Evolutionary conservation across 2,329 filamentous ascomycete genomes (phyloP), one percentile per base, ranked within the genome.

Genomic region (Neonectria ditissima): DNA sequence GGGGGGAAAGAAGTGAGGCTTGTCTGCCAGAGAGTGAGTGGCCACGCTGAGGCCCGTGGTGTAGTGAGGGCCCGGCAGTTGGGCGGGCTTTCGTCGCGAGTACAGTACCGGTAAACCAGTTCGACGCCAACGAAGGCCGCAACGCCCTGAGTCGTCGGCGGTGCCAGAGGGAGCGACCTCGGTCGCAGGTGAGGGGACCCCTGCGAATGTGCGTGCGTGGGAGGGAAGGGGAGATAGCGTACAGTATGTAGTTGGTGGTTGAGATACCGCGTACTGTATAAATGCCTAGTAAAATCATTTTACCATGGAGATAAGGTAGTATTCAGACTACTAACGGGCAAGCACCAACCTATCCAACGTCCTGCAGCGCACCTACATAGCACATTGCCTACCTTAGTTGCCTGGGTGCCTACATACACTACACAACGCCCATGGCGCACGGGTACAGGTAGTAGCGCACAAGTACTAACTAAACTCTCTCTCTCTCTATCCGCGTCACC

Each of bases 381-480:
- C n/a, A n/a, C n/a, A n/a, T n/a, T n/a, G n/a, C n/a, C n/a, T n/a
- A n/a, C n/a, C n/a, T 10, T 30, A 30, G 28, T 26, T 26, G 24
- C n/a, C n/a, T n/a, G n/a, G n/a, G n/a, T n/a, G n/a, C 26, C 26
- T 28, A 28, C 5, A 30, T 30, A 9, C 24, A 26, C 24, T 26
- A 26, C 24, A 8, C 14, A 30, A 32, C 47, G 41, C 45, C 39
- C 41, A 52, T 54, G 52, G 55, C 37, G 55, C 66, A 63, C 65
- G 64, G 65, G 54, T 61, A 54, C 59, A 55, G 48, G 56, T 63
- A 53, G 58, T 37, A 57, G 50, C 53, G 52, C 54, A 62, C 39
- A 41, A 58, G 48, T 11, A 60, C 50, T 43, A n/a, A n/a, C n/a
- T n/a, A n/a, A n/a, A 26, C 14, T n/a, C n/a, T n/a, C 34, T 41